A percentile compares a stretch with the other conserved stretches of the same genome.
Evolutionary conservation across 371 early-diverging fungal genomes (phyloP).

Genomic region (Circinella umbellata): DNA sequence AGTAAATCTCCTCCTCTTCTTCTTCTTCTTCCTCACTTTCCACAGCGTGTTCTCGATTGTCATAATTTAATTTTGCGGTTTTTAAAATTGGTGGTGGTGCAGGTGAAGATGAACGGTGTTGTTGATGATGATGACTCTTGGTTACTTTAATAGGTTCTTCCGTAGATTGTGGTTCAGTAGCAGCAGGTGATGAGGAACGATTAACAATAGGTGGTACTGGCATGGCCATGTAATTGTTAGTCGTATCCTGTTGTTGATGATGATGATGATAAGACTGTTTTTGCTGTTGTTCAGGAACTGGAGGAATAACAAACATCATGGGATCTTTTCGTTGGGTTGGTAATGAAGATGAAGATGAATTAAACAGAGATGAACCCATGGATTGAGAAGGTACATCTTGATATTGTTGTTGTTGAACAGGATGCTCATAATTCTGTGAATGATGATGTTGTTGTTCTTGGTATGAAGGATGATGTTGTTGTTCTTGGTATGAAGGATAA

Average conservation of each 20-base stretch:
- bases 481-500: neutral
- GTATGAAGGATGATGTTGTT: neutral
- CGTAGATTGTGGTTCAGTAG: neutral
- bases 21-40: constrained; percentile 6
- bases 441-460: neutral
- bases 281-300: constrained; percentile 1
- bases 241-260: neutral
- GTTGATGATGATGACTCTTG: neutral
- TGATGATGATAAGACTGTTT: neutral
- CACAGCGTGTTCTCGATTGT: neutral
- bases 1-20: neutral
- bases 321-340: constrained; percentile 8
- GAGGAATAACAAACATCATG: constrained; percentile 18
- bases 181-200: neutral
- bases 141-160: neutral
- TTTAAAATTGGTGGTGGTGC: constrained; percentile 4
- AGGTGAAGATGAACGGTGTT: neutral
- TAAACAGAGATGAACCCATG: neutral
- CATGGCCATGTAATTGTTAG: neutral
- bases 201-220: neutral
- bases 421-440: neutral
- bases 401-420: constrained; percentile 1
- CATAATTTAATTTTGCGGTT: neutral
- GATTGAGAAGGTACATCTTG: neutral
- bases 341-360: constrained; percentile 4